A percentile compares a stretch with the other conserved stretches of the same genome.
Conservation (phyloP, 2,329 filamentous ascomycete species). For the Arthrobotrys musiformis region DNA sequence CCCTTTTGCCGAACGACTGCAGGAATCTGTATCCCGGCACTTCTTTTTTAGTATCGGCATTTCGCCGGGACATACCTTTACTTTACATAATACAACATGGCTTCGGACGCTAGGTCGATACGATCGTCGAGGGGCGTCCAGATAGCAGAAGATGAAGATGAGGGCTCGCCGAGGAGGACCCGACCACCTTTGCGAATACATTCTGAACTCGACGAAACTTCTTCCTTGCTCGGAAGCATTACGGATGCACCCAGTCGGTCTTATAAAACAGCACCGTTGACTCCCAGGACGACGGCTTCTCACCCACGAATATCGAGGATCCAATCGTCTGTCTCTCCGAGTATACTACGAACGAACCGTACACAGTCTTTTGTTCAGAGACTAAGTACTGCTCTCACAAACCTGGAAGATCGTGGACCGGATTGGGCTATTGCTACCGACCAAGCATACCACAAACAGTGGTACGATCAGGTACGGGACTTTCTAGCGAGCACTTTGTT, state of each 20-base stretch:
- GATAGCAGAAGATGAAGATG: constrained; percentile 35
- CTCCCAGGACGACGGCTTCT: constrained; percentile 61
- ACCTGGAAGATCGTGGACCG: constrained; percentile 64
- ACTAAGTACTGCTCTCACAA: constrained; percentile 72
- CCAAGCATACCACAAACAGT: constrained; percentile 70
- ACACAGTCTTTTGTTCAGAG: constrained; percentile 68
- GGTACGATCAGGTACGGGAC: constrained; percentile 81
- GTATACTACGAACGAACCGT: constrained; percentile 65
- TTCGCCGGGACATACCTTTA: not conserved
- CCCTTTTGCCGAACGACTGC: constrained; percentile 5
- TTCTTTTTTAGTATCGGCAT: constrained; percentile 1
- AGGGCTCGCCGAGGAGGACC: constrained; percentile 5
- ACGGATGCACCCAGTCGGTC: constrained; percentile 57
- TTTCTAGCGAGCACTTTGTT: not conserved
- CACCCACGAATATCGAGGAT: constrained; percentile 61
- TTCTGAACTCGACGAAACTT: constrained; percentile 64
- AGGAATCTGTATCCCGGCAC: not conserved
- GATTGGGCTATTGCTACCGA: constrained; percentile 74
- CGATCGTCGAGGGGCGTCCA: constrained; percentile 26
- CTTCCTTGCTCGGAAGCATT: constrained; percentile 64
- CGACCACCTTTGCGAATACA: constrained; percentile 56
- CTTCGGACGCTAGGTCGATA: constrained; percentile 44
- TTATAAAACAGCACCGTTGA: constrained; percentile 65
- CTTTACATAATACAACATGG: constrained; percentile 21
- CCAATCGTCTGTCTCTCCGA: constrained; percentile 58